Evolutionary conservation across 352 stramenopile genomes (phyloP), one percentile per base, ranked within the genome.

Genomic region (Phytophthora hybrid): DNA sequence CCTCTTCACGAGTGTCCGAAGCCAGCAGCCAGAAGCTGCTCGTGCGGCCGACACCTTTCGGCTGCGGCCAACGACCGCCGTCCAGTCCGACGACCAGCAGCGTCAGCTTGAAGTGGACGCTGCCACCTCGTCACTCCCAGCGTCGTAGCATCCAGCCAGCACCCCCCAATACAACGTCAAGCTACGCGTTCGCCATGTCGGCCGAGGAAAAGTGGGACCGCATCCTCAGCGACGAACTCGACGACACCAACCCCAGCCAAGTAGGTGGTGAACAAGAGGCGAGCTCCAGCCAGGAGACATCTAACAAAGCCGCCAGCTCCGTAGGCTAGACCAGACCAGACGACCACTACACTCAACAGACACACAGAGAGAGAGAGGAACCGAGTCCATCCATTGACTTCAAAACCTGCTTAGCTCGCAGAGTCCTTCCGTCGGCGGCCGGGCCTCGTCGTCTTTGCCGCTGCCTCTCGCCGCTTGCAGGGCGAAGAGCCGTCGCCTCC

Each of bases 121-220:
- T 78, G 58, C 74, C 65, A 34, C 70, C 57, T 59, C 65, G 57
- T 16, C 61, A 71, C 51, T 66, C 55, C 4, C 65, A 80, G 23
- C 49, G 41, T 46, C 63, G 46, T 31, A 67, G 44, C 34, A 34
- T 72, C 39, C 56, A 59, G 23, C 29, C 57, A 53, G 59, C 59
- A 29, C 21, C 26, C 52, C n/a, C 60, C 21, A 66, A 75, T 18
- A 26, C 23, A 26, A 3, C 23, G 23, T 26, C 23, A 26, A 16
- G 57, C 32, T 82, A 74, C 41, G 59, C 63, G 26, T 74, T 76
- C 47, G 77, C 79, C 6, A 81, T 62, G 1, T 82, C 52, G 32
- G 83, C 77, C 3, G 87, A 93, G 74, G 84, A 91, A 53, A 93
- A 93, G 66, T 93, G 87, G 87, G 87, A 93, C 71, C 80, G 79